Evolutionary conservation across 2,329 filamentous ascomycete genomes (phyloP).

Genomic region (Penicillium sp.): DNA sequence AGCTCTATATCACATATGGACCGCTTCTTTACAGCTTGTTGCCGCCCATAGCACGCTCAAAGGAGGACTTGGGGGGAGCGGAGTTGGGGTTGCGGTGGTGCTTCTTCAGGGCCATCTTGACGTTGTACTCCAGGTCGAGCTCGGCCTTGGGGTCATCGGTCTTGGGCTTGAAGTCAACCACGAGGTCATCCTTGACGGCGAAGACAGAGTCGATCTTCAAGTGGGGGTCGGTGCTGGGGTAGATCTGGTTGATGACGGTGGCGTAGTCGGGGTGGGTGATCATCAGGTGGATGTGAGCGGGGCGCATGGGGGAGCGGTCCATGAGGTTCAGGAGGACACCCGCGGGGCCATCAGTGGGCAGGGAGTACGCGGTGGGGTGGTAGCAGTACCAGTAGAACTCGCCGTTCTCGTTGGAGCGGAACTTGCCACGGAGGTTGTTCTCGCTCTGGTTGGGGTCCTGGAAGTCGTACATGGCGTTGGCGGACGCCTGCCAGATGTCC

Average conservation of each 20-base stretch:
- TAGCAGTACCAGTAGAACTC: conserved; percentile 72
- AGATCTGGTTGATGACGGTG: conserved; percentile 62
- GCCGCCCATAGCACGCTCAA: conserved; percentile 36
- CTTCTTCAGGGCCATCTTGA: conserved; percentile 56
- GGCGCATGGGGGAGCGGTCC: conserved; percentile 63
- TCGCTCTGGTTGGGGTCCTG: conserved; percentile 72
- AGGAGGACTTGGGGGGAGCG: conserved; percentile 43
- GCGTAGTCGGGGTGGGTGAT: conserved; percentile 60
- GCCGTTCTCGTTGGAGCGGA: conserved; percentile 70
- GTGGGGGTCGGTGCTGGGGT: conserved; percentile 62
- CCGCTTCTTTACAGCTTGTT: conserved; percentile 28
- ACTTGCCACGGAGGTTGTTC: conserved; percentile 78
- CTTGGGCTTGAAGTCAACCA: conserved; percentile 61
- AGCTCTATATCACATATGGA: conserved; percentile 3
- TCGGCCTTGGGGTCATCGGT: conserved; percentile 56
- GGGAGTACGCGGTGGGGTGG: conserved; percentile 73
- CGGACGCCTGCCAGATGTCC: conserved; percentile 77
- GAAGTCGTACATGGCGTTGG: conserved; percentile 77
- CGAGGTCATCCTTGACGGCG: conserved; percentile 64
- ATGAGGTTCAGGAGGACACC: conserved; percentile 57
- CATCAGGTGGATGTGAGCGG: conserved; percentile 65
- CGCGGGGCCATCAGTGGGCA: conserved; percentile 66
- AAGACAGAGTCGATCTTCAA: conserved; percentile 63
- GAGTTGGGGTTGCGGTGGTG: conserved; percentile 47
- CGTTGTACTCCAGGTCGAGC: conserved; percentile 66